phyloP scores from a whole-genome alignment of 1,284 basidiomycete species.

The Cerioporus squamosus region DNA sequence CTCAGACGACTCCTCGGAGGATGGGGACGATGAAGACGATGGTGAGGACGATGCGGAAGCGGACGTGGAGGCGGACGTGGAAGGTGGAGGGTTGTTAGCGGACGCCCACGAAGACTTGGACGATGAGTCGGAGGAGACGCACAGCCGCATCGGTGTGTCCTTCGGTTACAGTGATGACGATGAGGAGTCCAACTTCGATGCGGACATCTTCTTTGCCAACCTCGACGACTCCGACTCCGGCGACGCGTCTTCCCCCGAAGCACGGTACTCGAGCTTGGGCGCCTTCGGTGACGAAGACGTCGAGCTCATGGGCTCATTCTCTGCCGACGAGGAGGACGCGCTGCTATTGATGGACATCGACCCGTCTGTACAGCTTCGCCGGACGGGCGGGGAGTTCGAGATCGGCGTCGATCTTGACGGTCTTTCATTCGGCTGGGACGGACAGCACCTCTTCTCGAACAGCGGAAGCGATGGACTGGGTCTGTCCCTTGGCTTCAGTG shows the following conservation, averaged over 20 bases:
- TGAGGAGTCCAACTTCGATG: conserved; percentile 76
- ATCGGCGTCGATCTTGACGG: conserved; percentile 34
- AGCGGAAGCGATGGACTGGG: conserved; percentile 22
- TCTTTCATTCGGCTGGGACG: conserved; percentile 34
- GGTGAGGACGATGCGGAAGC: conserved; percentile 42
- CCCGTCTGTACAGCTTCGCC: conserved; percentile 32
- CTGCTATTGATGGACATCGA: conserved; percentile 36
- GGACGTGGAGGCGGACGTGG: conserved; percentile 41
- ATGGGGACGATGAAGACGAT: conserved; percentile 59
- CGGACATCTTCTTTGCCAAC: conserved; percentile 78
- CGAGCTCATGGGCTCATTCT: conserved; percentile 28
- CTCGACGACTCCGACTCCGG: conserved; percentile 58
- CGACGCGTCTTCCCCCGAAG: conserved; percentile 31
- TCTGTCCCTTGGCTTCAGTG: conserved; percentile 16
- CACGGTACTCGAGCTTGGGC: conserved; percentile 39
- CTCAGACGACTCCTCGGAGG: conserved; percentile 42
- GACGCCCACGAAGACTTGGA: conserved; percentile 2
- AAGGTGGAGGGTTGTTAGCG: not conserved
- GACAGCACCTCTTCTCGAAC: conserved; percentile 27
- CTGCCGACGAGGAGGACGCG: conserved; percentile 36
- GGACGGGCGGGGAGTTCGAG: conserved; percentile 33
- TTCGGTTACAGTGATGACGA: conserved; percentile 70
- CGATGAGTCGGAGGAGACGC: conserved; percentile 33
- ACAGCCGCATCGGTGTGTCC: conserved; percentile 41
- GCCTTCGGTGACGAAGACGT: conserved; percentile 32